Base-by-base conservation (phyloP, 169 alveolate species). In the Plasmodium berghei region DNA sequence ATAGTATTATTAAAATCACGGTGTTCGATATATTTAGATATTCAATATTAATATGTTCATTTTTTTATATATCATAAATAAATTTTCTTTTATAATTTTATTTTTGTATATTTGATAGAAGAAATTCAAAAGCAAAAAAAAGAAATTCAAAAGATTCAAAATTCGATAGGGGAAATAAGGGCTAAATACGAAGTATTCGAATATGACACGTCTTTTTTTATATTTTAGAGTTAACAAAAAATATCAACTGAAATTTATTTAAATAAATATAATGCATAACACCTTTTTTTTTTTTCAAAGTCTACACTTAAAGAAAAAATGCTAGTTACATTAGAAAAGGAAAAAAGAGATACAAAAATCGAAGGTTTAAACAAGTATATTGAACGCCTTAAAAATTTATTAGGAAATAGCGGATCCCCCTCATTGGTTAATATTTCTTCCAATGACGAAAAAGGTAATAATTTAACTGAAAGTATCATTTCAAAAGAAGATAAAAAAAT, bases 301-400 rank as follows among this genome's bases (percentile, higher is more conserved):
- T 80, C 83, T 66, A 72, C 34, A 3, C 48, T 80, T 80, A 80
- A 80, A 67, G 90, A 80, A 80, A 80, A 80, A 80, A 80, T 42
- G 80, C 26, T 80, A 22, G 72, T 56, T 66, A 22, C 42, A 34
- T 52, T 80, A 61, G 90, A 80, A 56, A 80, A 80, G n/a, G 90
- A 80, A 80, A 80, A 80, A 49, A 69, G 55, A 62, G 90, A 80
- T 52, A 69, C 80, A 48, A 80, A 80, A 80, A 80, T 80, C 28
- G 90, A 64, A 67, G 90, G 90, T 18, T 67, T 80, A 80, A 80
- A 80, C 61, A 80, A 80, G 70, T 80, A 80, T 55, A 80, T 80
- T 18, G 85, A 66, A 18, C 55, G 75, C 22, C 62, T 80, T 14
- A 80, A 80, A 55, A 72, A 54, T 80, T 67, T 80, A 34, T 71